A percentile compares a stretch with the other conserved stretches of the same genome.
Evolutionary conservation across 1,139 yeast species (phyloP).

Genomic region (Candida tropicalis): DNA sequence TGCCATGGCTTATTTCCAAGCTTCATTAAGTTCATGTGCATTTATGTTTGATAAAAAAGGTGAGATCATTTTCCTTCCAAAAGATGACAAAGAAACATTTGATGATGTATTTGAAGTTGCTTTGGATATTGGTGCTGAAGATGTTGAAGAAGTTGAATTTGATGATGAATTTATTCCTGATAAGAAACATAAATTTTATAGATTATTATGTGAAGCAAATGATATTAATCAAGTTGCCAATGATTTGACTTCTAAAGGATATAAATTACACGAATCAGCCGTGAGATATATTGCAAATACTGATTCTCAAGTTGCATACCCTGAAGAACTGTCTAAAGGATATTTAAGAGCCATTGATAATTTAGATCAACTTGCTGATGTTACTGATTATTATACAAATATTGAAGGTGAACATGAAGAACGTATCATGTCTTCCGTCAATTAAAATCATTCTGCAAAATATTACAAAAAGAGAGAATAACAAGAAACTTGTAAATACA

Average conservation of each 20-base stretch:
- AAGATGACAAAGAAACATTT: slow-evolving; percentile 40
- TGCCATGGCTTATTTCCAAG: slow-evolving; percentile 70
- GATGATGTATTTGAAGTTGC: slow-evolving; percentile 74
- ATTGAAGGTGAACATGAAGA: slow-evolving; percentile 27
- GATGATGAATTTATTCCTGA: slow-evolving; percentile 34
- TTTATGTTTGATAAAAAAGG: slow-evolving; percentile 82
- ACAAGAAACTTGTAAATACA: slow-evolving; percentile 5
- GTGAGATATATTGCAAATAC: slow-evolving; percentile 66
- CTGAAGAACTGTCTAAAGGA: slow-evolving; percentile 51
- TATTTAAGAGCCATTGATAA: slow-evolving; percentile 60
- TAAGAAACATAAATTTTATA: slow-evolving; percentile 40
- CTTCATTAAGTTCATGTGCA: slow-evolving; percentile 74
- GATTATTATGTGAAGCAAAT: slow-evolving; percentile 58
- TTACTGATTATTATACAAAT: slow-evolving; percentile 73
- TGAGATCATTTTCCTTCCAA: slow-evolving; percentile 54
- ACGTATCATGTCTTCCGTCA: slow-evolving; percentile 12
- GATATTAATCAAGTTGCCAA: slow-evolving; percentile 66
- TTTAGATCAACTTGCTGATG: slow-evolving; percentile 78
- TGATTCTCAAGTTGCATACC: slow-evolving; percentile 60
- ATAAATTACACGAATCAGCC: slow-evolving; percentile 68
- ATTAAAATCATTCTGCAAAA: not conserved
- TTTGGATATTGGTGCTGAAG: slow-evolving; percentile 84
- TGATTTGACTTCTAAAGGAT: slow-evolving; percentile 54
- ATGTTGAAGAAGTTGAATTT: slow-evolving; percentile 57
- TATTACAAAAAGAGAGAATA: not conserved